Percentiles rank a stretch among this genome's conserved stretches.
Conservation (phyloP, 2,329 filamentous ascomycete species). For the Fusarium transvaalense region DNA sequence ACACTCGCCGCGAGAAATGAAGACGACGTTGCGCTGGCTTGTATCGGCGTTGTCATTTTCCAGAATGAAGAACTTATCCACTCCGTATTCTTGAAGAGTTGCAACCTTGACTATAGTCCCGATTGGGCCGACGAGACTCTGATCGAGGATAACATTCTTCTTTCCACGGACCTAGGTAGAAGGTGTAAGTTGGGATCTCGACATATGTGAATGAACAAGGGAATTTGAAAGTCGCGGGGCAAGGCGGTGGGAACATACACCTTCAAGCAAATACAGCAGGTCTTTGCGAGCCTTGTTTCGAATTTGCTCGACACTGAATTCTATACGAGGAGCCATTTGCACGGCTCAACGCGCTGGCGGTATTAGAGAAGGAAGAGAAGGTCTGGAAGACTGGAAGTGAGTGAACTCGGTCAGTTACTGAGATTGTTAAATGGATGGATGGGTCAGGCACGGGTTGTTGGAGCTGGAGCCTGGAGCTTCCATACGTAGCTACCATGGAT, state of each 20-base stretch:
- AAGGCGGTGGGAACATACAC: conserved; percentile 73
- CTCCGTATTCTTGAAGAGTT: conserved; percentile 94
- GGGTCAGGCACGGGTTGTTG: conserved; percentile 5
- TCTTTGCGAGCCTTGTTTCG: conserved; percentile 88
- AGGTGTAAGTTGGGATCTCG: conserved; percentile 28
- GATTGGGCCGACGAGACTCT: conserved; percentile 87
- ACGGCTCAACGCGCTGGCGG: conserved; percentile 55
- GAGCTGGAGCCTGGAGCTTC: conserved; percentile 26
- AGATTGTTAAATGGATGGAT: conserved; percentile 8
- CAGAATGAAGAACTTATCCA: conserved; percentile 96
- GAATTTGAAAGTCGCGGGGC: conserved; percentile 30
- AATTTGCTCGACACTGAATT: conserved; percentile 81
- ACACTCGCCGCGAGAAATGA: conserved; percentile 91
- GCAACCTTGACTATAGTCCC: conserved; percentile 95
- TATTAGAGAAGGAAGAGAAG: conserved; percentile 13
- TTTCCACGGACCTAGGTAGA: conserved; percentile 87
- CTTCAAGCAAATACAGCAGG: conserved; percentile 90
- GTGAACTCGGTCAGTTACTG: conserved; percentile 32
- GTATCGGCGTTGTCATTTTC: conserved; percentile 97
- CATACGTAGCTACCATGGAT: background rate
- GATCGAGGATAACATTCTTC: conserved; percentile 97
- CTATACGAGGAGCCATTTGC: conserved; percentile 76
- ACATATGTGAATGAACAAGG: conserved; percentile 2
- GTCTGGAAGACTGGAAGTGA: conserved; percentile 25
- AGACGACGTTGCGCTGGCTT: conserved; percentile 94